phyloP scores from a whole-genome alignment of 2,329 filamentous ascomycete species.

The Pseudogymnoascus destructans region DNA sequence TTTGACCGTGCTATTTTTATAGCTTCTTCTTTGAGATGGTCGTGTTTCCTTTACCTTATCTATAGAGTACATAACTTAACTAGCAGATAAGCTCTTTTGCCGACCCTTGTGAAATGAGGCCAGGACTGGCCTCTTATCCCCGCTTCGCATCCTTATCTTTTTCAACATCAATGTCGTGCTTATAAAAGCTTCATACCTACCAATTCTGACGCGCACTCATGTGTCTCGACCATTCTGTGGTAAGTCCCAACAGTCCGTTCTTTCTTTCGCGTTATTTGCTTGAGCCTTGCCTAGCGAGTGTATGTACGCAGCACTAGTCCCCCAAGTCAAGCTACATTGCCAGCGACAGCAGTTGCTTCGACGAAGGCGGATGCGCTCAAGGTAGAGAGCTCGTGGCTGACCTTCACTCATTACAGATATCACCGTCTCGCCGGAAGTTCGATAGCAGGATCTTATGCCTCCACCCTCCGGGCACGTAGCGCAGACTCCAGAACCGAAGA shows the following conservation, averaged over 20 bases:
- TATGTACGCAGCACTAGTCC: not conserved
- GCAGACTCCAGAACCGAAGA: conserved; percentile 42
- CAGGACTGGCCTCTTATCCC: conserved; percentile 9
- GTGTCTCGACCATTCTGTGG: conserved; percentile 6
- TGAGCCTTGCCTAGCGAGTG: not conserved
- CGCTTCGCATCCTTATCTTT: conserved; percentile 9
- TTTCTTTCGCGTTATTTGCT: not conserved
- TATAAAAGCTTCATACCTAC: conserved; percentile 5
- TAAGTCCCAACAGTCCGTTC: not conserved
- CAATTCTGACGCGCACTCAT: conserved; percentile 1
- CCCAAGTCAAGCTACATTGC: not conserved
- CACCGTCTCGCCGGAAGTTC: conserved; percentile 2
- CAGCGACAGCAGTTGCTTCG: not conserved
- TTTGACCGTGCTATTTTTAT: not conserved
- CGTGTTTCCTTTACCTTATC: conserved; percentile 7
- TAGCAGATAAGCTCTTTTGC: conserved; percentile 6
- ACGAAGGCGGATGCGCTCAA: not conserved
- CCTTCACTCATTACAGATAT: not conserved
- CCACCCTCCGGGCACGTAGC: conserved; percentile 44
- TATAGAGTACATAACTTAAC: not conserved
- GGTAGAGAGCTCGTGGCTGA: not conserved
- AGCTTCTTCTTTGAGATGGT: not conserved
- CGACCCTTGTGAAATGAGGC: conserved; percentile 7
- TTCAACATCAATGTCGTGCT: conserved; percentile 8
- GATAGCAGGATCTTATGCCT: conserved; percentile 37